phyloP scores from a whole-genome alignment of 2,329 filamentous ascomycete genomes.

The Proliferodiscus dingleyae region DNA sequence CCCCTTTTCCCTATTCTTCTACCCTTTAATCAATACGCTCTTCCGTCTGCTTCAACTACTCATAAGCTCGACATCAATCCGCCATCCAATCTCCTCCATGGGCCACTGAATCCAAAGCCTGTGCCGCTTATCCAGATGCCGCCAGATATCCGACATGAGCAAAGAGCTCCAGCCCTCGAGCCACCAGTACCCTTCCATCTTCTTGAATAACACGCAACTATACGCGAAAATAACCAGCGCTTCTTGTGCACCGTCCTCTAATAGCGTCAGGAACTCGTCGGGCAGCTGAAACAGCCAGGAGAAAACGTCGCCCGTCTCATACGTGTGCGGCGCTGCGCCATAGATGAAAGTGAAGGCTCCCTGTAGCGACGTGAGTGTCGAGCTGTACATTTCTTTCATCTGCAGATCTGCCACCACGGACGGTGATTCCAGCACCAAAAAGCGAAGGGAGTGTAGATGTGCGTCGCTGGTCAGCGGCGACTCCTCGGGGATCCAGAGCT shows the following conservation, averaged over 20 bases:
- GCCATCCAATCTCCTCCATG: conserved; percentile 8
- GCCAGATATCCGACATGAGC: conserved; percentile 30
- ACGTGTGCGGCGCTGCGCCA: neutral
- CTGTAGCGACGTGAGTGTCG: conserved; percentile 6
- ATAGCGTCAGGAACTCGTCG: conserved; percentile 23
- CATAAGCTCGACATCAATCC: no score
- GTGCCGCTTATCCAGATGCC: conserved; percentile 32
- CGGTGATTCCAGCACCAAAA: conserved; percentile 14
- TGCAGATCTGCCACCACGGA: no score
- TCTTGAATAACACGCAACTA: conserved; percentile 12
- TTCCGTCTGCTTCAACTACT: no score
- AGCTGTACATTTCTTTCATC: conserved; percentile 11
- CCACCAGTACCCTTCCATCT: conserved; percentile 14
- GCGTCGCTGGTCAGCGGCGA: no score
- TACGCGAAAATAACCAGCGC: conserved; percentile 16
- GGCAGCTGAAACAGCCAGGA: conserved; percentile 12
- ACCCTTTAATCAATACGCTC: no score
- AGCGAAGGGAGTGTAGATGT: conserved; percentile 4
- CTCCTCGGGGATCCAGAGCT: neutral
- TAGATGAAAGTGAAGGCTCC: conserved; percentile 8
- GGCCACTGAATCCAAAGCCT: conserved; percentile 14
- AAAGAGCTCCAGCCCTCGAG: conserved; percentile 32
- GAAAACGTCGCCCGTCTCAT: conserved; percentile 15
- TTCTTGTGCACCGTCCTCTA: conserved; percentile 32
- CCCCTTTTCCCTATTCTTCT: no score